Conservation (phyloP, 257 asterid species). For the Haberlea rhodopensis region DNA sequence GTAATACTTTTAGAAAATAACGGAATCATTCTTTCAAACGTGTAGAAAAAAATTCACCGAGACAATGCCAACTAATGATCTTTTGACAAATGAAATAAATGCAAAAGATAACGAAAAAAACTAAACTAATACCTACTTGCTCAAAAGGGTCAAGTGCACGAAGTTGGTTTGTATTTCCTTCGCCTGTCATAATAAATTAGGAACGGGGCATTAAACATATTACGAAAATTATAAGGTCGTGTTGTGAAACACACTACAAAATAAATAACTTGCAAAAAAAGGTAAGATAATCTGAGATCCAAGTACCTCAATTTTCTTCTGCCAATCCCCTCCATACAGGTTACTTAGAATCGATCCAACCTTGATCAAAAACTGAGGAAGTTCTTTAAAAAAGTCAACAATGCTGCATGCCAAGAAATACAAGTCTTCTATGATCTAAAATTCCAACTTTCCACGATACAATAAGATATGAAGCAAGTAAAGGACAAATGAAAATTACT, state of each 20-base stretch:
- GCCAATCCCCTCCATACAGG: conserved; percentile 78
- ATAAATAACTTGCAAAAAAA: conserved; percentile 8
- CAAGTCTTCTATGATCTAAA: conserved; percentile 15
- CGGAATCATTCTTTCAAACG: not conserved
- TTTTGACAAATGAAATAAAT: conserved; percentile 15
- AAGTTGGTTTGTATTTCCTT: conserved; percentile 83
- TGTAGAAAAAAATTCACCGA: not conserved
- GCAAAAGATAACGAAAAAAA: too few species aligned
- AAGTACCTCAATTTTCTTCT: conserved; percentile 83
- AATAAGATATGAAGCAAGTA: conserved; percentile 15
- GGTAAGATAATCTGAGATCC: conserved; percentile 25
- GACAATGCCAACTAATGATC: conserved; percentile 12
- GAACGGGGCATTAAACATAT: conserved; percentile 10
- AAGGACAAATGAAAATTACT: conserved; percentile 40
- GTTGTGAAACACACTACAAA: not conserved
- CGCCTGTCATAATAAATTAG: conserved; percentile 46
- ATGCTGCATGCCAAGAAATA: conserved; percentile 43
- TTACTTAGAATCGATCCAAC: conserved; percentile 66
- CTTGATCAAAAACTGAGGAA: conserved; percentile 73
- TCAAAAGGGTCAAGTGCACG: conserved; percentile 71
- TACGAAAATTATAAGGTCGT: not conserved
- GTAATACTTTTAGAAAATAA: not conserved
- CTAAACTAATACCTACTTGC: conserved; percentile 64
- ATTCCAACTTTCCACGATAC: conserved; percentile 8
- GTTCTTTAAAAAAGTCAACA: conserved; percentile 79